These are phyloP conservation scores for Fusarium nurragi DNA, from an alignment of 2,329 filamentous ascomycete genomes.

Conservation along the genomic window DNA sequence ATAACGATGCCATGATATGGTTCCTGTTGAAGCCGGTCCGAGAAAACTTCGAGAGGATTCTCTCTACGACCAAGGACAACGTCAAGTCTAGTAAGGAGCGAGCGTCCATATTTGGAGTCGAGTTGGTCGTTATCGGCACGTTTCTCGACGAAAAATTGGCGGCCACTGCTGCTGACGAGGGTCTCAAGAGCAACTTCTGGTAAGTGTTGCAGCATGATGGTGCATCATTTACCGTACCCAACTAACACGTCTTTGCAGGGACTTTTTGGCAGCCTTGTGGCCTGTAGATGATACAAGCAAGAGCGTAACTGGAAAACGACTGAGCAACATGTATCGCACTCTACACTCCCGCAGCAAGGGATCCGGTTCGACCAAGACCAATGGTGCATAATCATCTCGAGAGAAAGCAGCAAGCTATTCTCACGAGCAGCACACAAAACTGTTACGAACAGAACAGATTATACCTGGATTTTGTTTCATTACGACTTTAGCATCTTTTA, in stretches of 20 bases:
- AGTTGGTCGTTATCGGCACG: slow-evolving; percentile 69
- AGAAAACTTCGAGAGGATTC: slow-evolving; percentile 67
- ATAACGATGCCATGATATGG: slow-evolving; percentile 60
- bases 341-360: slow-evolving; percentile 50
- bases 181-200: slow-evolving; percentile 62
- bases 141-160: slow-evolving; percentile 63
- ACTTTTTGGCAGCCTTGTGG: slow-evolving; percentile 58
- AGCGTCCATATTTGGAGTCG: slow-evolving; percentile 68
- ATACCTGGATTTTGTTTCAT: slow-evolving; percentile 34
- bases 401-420: not conserved
- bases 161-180: slow-evolving; percentile 53
- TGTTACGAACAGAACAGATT: slow-evolving; percentile 29
- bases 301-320: slow-evolving; percentile 55
- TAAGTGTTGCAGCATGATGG: slow-evolving; percentile 46
- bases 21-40: slow-evolving; percentile 66
- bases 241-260: slow-evolving; percentile 48
- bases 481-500: slow-evolving; percentile 36
- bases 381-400: slow-evolving; percentile 45
- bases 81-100: slow-evolving; percentile 70
- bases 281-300: slow-evolving; percentile 57
- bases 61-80: slow-evolving; percentile 69
- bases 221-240: not conserved
- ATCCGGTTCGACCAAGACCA: slow-evolving; percentile 45
- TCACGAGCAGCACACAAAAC: not conserved
- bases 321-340: slow-evolving; percentile 58